These are phyloP conservation scores for Inga laurina DNA, from an alignment of 306 rosid species.

Conservation along the genomic window DNA sequence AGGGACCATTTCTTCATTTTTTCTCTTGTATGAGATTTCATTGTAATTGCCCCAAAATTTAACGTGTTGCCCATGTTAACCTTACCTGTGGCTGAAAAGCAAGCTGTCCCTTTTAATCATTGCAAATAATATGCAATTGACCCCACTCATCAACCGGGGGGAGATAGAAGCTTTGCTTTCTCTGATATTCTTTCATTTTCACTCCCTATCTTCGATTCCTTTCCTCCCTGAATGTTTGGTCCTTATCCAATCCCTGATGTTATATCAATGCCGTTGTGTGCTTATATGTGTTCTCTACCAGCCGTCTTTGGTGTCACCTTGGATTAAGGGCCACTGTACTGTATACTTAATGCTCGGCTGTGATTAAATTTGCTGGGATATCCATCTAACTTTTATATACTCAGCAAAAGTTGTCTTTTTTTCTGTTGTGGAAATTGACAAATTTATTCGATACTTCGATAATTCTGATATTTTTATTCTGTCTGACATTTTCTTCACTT, in stretches of 20 bases:
- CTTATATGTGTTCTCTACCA: slow-evolving; percentile 11
- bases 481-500: slow-evolving; percentile 40
- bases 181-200: too few species aligned
- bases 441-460: not conserved
- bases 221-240: not conserved
- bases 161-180: too few species aligned
- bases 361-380: slow-evolving; percentile 16
- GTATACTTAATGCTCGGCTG: slow-evolving; percentile 12
- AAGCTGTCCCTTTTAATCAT: too few species aligned
- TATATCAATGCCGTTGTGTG: slow-evolving; percentile 12
- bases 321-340: not conserved
- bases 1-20: too few species aligned
- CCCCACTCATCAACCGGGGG: too few species aligned
- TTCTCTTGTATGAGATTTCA: too few species aligned
- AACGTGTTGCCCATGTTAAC: too few species aligned
- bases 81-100: too few species aligned
- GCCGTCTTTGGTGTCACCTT: slow-evolving; percentile 17
- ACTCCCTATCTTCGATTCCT: not conserved
- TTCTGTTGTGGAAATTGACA: not conserved
- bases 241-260: slow-evolving; percentile 3
- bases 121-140: too few species aligned
- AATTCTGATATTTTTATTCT: slow-evolving; percentile 5
- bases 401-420: slow-evolving; percentile 8
- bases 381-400: slow-evolving; percentile 9
- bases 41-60: too few species aligned